Evolutionary conservation across 2,329 filamentous ascomycete species (phyloP).

Genomic region (Arachnomyces sp.): DNA sequence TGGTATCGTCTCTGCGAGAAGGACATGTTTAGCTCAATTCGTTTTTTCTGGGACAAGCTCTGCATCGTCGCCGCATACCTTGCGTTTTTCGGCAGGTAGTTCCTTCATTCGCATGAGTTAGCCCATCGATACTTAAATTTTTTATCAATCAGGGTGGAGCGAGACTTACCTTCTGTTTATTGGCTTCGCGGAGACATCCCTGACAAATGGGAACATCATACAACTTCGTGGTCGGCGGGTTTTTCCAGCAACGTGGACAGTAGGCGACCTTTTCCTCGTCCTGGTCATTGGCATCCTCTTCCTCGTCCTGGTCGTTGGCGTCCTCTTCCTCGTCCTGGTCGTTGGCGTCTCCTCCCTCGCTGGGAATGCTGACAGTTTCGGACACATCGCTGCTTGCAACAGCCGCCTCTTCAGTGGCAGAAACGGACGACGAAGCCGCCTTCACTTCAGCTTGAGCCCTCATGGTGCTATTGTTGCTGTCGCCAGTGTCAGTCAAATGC

Average conservation of each 20-base stretch:
- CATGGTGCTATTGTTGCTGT: too few species aligned
- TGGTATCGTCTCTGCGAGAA: conserved; percentile 14
- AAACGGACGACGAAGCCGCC: background rate
- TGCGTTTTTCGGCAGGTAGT: too few species aligned
- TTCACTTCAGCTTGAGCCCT: background rate
- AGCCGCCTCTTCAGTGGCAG: too few species aligned
- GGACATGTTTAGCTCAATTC: background rate
- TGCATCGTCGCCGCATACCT: too few species aligned
- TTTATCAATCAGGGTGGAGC: too few species aligned
- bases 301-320: conserved; percentile 4
- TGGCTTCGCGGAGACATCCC: conserved; percentile 11
- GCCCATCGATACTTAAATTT: too few species aligned
- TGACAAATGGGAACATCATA: conserved; percentile 16
- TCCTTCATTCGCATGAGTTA: too few species aligned
- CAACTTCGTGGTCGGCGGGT: conserved; percentile 14
- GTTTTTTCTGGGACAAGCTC: background rate
- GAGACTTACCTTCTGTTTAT: conserved; percentile 12
- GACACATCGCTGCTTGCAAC: too few species aligned
- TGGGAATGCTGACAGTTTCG: too few species aligned
- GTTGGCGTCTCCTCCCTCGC: conserved; percentile 1
- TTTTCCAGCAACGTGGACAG: conserved; percentile 16
- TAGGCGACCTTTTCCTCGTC: conserved; percentile 4
- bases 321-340: background rate
- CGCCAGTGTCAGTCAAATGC: too few species aligned
- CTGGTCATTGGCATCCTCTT: conserved; percentile 3